Conservation (phyloP, 169 alveolate species). For the Eimeria tenella region DNA sequence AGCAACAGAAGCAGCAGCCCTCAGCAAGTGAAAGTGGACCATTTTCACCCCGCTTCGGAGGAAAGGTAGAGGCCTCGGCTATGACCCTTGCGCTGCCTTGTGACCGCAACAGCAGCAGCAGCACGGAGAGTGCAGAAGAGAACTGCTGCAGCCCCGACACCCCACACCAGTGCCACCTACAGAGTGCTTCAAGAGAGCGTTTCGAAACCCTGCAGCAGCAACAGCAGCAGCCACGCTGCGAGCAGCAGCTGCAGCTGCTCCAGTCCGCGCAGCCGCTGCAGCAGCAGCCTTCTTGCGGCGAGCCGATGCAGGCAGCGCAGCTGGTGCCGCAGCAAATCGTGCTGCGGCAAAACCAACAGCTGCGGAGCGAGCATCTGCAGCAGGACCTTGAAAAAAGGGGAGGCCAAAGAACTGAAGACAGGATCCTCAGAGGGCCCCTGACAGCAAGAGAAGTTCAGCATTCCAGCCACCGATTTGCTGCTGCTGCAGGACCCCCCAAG, state of each 20-base stretch:
- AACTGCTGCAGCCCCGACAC: no score
- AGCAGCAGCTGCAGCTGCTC: not conserved
- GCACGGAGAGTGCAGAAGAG: no score
- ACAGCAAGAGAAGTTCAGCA: not conserved
- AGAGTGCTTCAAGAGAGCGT: no score
- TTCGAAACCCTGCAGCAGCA: not conserved
- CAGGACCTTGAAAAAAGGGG: not conserved
- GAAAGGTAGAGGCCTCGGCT: no score
- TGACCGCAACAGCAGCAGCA: no score
- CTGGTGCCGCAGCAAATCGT: not conserved
- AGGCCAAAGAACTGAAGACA: not conserved
- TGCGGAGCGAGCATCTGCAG: not conserved
- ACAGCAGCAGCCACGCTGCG: not conserved
- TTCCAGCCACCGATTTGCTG: not conserved
- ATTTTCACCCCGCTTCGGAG: no score
- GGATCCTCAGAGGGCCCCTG: slow-evolving; percentile 5
- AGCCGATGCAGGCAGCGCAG: slow-evolving; percentile 22
- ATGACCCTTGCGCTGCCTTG: no score
- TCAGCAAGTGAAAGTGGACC: no score
- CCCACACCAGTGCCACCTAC: no score
- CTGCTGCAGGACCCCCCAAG: not conserved
- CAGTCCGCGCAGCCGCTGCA: not conserved
- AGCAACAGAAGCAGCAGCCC: not conserved
- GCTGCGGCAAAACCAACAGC: slow-evolving; percentile 27
- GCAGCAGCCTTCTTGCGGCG: not conserved